phyloP scores from a whole-genome alignment of 805 yeast genomes.

The Saccharomycopsis capsularis region DNA sequence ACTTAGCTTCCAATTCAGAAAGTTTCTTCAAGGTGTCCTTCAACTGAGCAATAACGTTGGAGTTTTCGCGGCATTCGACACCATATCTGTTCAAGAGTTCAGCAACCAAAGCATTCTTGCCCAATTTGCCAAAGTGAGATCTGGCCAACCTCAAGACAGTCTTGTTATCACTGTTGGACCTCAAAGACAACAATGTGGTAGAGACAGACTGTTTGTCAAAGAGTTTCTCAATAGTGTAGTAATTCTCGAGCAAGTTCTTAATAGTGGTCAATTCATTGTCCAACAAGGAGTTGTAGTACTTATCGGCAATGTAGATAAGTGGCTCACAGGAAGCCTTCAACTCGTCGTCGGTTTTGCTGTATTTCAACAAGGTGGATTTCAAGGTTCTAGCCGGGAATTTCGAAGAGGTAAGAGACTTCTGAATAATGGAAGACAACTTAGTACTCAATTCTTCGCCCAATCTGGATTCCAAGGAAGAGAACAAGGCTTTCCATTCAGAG shows the following conservation, averaged over 20 bases:
- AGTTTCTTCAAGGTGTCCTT: conserved; percentile 67
- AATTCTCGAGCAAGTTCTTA: conserved; percentile 60
- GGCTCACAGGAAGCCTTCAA: conserved; percentile 64
- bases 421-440: conserved; percentile 55
- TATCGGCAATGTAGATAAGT: conserved; percentile 57
- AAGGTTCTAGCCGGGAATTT: conserved; percentile 88
- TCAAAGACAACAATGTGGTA: conserved; percentile 54
- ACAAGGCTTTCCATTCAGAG: conserved; percentile 81
- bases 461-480: conserved; percentile 89
- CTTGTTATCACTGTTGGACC: conserved; percentile 69
- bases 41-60: conserved; percentile 60
- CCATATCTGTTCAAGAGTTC: conserved; percentile 82
- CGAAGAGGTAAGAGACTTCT: conserved; percentile 45
- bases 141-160: conserved; percentile 62
- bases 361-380: conserved; percentile 60
- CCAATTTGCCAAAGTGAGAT: conserved; percentile 89
- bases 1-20: conserved; percentile 84
- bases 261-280: conserved; percentile 80
- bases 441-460: conserved; percentile 73
- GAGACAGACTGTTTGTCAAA: conserved; percentile 83
- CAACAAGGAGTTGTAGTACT: conserved; percentile 67
- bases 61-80: conserved; percentile 65
- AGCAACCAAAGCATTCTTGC: conserved; percentile 82
- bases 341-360: conserved; percentile 42
- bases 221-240: conserved; percentile 67